A percentile compares a stretch with the other conserved stretches of the same genome.
Evolutionary conservation across 257 asterid species (phyloP).

Genomic region (Henckelia pumila): DNA sequence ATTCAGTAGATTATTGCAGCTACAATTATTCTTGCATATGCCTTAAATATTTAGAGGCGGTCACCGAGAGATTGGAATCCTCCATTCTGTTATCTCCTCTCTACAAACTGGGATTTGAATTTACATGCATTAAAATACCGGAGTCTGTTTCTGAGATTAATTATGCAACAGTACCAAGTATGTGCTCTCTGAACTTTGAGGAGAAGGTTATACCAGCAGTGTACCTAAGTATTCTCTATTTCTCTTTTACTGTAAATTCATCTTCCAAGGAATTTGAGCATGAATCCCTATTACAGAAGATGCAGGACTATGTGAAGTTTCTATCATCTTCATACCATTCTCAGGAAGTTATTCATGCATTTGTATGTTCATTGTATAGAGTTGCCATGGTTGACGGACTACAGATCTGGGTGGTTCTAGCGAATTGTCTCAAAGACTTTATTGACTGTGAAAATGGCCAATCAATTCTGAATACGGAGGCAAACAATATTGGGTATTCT

Average conservation of each 20-base stretch:
- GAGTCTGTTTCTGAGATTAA: slow-evolving; percentile 34
- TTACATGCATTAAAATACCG: slow-evolving; percentile 31
- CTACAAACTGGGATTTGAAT: slow-evolving; percentile 52
- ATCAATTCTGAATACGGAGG: slow-evolving; percentile 33
- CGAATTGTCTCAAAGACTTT: slow-evolving; percentile 46
- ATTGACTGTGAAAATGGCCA: slow-evolving; percentile 30
- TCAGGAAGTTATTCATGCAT: slow-evolving; percentile 47
- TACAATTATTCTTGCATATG: slow-evolving; percentile 26
- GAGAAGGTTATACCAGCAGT: slow-evolving; percentile 54
- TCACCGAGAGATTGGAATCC: slow-evolving; percentile 53
- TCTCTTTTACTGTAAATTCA: slow-evolving; percentile 43
- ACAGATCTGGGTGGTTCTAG: slow-evolving; percentile 53
- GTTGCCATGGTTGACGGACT: slow-evolving; percentile 32
- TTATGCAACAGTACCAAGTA: slow-evolving; percentile 25
- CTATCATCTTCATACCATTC: slow-evolving; percentile 47
- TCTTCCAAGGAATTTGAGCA: slow-evolving; percentile 31
- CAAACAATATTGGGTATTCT: slow-evolving; percentile 36
- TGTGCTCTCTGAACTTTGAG: slow-evolving; percentile 37
- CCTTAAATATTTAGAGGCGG: slow-evolving; percentile 56
- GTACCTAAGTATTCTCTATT: slow-evolving; percentile 46
- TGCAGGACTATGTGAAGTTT: slow-evolving; percentile 39
- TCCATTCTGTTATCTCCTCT: slow-evolving; percentile 64
- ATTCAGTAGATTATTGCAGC: slow-evolving; percentile 30
- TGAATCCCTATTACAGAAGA: slow-evolving; percentile 36
- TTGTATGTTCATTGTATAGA: slow-evolving; percentile 43